Base-by-base conservation (phyloP, 1,284 basidiomycete genomes). In the Cutaneotrichosporon mucoides region DNA sequence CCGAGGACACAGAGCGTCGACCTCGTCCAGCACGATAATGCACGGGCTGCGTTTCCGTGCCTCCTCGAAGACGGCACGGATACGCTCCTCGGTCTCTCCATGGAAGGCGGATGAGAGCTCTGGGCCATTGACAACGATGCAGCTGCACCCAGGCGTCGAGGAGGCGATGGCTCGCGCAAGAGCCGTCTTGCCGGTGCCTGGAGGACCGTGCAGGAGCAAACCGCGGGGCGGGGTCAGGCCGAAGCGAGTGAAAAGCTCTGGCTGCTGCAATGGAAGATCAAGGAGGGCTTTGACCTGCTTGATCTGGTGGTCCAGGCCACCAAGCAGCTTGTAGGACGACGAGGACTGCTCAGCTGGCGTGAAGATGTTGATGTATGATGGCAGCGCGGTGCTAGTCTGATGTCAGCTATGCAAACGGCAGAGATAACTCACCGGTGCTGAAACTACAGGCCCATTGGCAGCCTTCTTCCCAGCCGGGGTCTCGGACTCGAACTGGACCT, bases 91-190 rank as follows among this genome's bases (percentile, higher is more conserved):
- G 1, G 94, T 97, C 80, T 99, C 95, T 45, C 95, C 95, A 70
- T 98, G 95, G 72, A 91, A 98, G 0, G 92, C 90, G 11, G 90
- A 92, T 0, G 89, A 91, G 13, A 99, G 85, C 73, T 97, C 93
- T 3, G 96, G 92, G 0, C 96, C 96, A 66, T 96, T 95, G 72
- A 98, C 88, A 55, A 91, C 85, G 60, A 94, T 83, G 33, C 93
- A 88, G 33, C 87, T 86, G 34, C 91, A 88, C 37, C 84, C 84
- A 0, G 88, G 89, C 0, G 89, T 88, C 4, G 87, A 83, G 9
- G 90, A 88, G 0, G 82, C 80, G 58, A 96, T 92, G 8, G 91
- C 90, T 55, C 91, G 86, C 6, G 92, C 92, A 1, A 96, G 82
- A 66, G 94, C 90, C 0, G 94, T 96, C 79, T 96, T 97, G 11